Conservation (phyloP, 306 rosid species). For the Ormosia semicastrata region DNA sequence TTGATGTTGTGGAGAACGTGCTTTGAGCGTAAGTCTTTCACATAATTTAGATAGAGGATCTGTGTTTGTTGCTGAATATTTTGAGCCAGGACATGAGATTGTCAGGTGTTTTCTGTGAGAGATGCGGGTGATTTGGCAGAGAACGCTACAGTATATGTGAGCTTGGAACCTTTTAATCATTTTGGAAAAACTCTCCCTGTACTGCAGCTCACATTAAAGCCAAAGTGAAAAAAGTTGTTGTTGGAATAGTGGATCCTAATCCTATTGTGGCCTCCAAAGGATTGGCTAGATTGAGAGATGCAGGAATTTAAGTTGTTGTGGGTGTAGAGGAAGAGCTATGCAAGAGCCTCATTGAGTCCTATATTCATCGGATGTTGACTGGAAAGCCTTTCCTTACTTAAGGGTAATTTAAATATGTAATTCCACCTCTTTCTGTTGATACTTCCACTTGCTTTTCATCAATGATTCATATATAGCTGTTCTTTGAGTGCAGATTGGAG, state of each 20-base stretch:
- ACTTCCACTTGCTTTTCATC: not conserved
- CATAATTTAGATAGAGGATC: not conserved
- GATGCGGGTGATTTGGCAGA: conserved; percentile 87
- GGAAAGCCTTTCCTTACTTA: conserved; percentile 68
- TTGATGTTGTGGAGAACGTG: not conserved
- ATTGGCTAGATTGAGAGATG: conserved; percentile 63
- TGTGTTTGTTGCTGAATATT: conserved; percentile 18
- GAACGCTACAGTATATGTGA: conserved; percentile 82
- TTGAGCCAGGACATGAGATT: conserved; percentile 27
- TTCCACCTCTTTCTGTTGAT: not conserved
- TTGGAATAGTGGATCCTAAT: conserved; percentile 96
- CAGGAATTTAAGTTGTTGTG: conserved; percentile 68
- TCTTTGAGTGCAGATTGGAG: not conserved
- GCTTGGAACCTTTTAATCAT: conserved; percentile 93
- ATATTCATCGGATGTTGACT: conserved; percentile 62
- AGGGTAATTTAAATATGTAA: conserved; percentile 46
- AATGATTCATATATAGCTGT: not conserved
- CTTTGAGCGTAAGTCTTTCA: not conserved
- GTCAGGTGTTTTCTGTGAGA: conserved; percentile 79
- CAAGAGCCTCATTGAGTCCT: conserved; percentile 72
- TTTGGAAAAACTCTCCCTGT: conserved; percentile 91
- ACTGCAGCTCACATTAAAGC: conserved; percentile 80
- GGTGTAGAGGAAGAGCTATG: conserved; percentile 82
- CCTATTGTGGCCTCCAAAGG: conserved; percentile 85
- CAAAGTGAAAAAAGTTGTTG: conserved; percentile 73